A percentile compares a stretch with the other conserved stretches of the same genome.
phyloP scores from a whole-genome alignment of 1,284 basidiomycete genomes.

The Dichomitus squalens region DNA sequence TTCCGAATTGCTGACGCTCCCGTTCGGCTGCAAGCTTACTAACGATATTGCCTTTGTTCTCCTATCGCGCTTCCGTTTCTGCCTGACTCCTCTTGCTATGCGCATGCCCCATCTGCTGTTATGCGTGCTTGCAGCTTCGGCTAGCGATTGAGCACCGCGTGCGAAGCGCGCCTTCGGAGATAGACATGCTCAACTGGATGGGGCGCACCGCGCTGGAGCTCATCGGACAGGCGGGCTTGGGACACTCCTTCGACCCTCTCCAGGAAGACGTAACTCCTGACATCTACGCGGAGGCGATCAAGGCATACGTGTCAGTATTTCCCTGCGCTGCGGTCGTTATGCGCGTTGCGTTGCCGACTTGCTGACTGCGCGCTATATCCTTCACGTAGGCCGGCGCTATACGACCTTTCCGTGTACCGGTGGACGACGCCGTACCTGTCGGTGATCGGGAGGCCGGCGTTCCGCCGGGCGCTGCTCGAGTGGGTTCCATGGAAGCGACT shows the following conservation, averaged over 20 bases:
- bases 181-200: conserved; percentile 39
- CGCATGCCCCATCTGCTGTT: not conserved
- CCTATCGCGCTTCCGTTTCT: conserved; percentile 1
- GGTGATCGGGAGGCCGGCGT: conserved; percentile 21
- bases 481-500: conserved; percentile 26
- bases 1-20: conserved; percentile 5
- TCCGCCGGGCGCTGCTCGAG: conserved; percentile 25
- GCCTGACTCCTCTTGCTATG: not conserved
- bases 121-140: conserved; percentile 23
- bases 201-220: conserved; percentile 39
- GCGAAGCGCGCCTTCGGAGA: conserved; percentile 23
- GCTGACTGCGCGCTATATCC: not conserved
- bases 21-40: not conserved
- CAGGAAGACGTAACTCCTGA: conserved; percentile 27
- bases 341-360: not conserved
- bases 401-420: conserved; percentile 20
- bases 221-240: conserved; percentile 39
- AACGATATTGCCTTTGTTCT: not conserved
- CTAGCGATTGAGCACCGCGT: conserved; percentile 25
- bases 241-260: conserved; percentile 39
- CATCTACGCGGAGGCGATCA: conserved; percentile 34
- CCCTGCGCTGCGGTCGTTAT: not conserved
- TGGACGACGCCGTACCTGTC: conserved; percentile 23
- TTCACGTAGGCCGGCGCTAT: conserved; percentile 18
- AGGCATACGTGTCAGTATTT: conserved; percentile 26